These are phyloP conservation scores for Apophysomyces ossiformis DNA, from an alignment of 371 early-diverging fungal genomes.

Conservation along the genomic window DNA sequence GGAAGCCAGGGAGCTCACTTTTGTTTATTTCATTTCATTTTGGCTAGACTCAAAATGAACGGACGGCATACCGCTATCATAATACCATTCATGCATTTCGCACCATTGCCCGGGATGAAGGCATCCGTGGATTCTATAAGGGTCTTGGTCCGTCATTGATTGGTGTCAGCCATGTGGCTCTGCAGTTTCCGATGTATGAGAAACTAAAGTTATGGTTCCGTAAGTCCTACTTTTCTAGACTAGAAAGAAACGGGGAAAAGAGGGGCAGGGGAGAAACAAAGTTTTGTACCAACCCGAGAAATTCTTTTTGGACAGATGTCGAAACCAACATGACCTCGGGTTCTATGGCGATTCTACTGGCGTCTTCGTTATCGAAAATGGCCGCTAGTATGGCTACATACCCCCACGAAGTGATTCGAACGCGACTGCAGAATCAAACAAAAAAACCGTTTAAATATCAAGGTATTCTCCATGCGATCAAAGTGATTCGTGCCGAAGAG, in stretches of 20 bases:
- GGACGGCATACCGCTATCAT: slow-evolving; percentile 72
- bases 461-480: slow-evolving; percentile 77
- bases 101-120: slow-evolving; percentile 73
- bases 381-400: slow-evolving; percentile 88
- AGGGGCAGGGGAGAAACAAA: not conserved
- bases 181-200: slow-evolving; percentile 97
- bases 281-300: slow-evolving; percentile 3
- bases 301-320: slow-evolving; percentile 13
- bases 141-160: slow-evolving; percentile 90
- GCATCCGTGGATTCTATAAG: slow-evolving; percentile 81
- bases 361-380: slow-evolving; percentile 87
- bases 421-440: slow-evolving; percentile 88
- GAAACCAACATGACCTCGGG: slow-evolving; percentile 32
- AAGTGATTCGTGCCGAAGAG: slow-evolving; percentile 77
- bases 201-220: slow-evolving; percentile 72
- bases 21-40: too few species aligned
- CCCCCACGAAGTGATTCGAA: slow-evolving; percentile 83
- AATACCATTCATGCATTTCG: slow-evolving; percentile 75
- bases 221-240: slow-evolving; percentile 31
- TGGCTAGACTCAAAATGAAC: slow-evolving; percentile 70
- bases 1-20: not conserved
- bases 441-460: slow-evolving; percentile 73
- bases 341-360: slow-evolving; percentile 69
- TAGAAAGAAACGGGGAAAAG: not conserved
- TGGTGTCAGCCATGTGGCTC: slow-evolving; percentile 92